These are phyloP conservation scores for Coprinopsis marcescibilis DNA, from an alignment of 768 basidiomycete species.

Conservation along the genomic window DNA sequence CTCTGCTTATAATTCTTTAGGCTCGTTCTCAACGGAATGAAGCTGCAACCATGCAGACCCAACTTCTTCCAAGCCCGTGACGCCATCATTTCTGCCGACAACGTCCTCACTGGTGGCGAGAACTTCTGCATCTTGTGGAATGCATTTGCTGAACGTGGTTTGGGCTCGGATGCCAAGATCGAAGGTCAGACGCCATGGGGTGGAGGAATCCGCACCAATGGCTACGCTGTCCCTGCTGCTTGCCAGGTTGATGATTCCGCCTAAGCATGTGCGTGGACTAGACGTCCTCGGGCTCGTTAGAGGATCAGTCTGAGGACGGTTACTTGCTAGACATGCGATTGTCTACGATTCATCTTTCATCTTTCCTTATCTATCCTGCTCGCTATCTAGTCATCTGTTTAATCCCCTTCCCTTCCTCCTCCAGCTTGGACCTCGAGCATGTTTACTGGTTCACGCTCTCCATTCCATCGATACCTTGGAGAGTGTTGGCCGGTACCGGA, in stretches of 20 bases:
- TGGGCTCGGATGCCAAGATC: conserved; percentile 74
- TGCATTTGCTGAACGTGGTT: conserved; percentile 75
- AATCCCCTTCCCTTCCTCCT: too few species aligned
- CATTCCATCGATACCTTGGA: too few species aligned
- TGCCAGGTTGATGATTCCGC: conserved; percentile 21
- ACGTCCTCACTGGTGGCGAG: conserved; percentile 86
- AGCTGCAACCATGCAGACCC: conserved; percentile 89
- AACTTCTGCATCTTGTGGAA: conserved; percentile 87
- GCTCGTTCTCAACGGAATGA: conserved; percentile 89
- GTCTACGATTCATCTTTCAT: neutral
- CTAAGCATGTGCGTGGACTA: too few species aligned
- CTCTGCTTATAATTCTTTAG: conserved; percentile 21
- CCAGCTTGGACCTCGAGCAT: too few species aligned
- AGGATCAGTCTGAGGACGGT: too few species aligned
- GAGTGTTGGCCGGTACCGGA: too few species aligned
- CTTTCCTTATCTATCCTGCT: neutral
- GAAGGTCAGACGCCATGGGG: conserved; percentile 86
- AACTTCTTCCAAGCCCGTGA: conserved; percentile 86
- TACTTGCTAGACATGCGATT: too few species aligned
- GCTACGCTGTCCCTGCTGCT: conserved; percentile 22
- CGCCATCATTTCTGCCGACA: conserved; percentile 88
- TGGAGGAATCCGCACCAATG: conserved; percentile 77
- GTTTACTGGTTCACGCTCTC: too few species aligned
- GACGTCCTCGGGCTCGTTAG: too few species aligned
- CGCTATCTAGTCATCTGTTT: neutral